These are phyloP conservation scores for Linnemannia elongata DNA, from an alignment of 192 early-diverging fungal genomes.

Conservation along the genomic window DNA sequence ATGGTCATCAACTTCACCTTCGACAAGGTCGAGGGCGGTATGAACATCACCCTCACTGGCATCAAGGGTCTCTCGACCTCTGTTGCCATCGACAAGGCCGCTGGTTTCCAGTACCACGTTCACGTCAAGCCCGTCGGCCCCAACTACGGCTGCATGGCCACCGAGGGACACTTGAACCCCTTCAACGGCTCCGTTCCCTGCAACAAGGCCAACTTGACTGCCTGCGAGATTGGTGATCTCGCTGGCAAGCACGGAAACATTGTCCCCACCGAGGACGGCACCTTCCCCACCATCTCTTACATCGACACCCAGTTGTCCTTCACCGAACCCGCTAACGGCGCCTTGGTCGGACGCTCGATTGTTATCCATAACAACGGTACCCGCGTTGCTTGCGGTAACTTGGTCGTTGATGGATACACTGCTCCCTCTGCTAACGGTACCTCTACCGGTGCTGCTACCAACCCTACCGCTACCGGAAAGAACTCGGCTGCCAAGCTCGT, in stretches of 20 bases:
- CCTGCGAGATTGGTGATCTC: constrained; percentile 73
- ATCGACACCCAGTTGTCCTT: constrained; percentile 60
- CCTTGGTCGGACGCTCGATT: constrained; percentile 68
- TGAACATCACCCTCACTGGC: constrained; percentile 31
- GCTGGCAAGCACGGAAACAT: constrained; percentile 68
- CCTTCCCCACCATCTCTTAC: constrained; percentile 34
- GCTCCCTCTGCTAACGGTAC: neutral
- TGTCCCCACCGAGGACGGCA: constrained; percentile 26
- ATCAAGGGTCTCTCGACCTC: constrained; percentile 14
- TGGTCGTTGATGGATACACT: constrained; percentile 46
- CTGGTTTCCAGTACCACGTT: constrained; percentile 51
- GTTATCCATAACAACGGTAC: constrained; percentile 68
- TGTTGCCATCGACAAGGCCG: neutral
- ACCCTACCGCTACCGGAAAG: neutral
- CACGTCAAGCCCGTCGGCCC: constrained; percentile 41
- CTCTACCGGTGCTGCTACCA: neutral
- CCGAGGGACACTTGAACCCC: constrained; percentile 48
- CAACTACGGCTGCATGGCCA: constrained; percentile 28
- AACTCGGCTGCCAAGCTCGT: constrained; percentile 42
- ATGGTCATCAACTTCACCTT: constrained; percentile 39
- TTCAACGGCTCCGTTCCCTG: constrained; percentile 37
- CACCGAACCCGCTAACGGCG: constrained; percentile 42
- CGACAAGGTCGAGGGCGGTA: constrained; percentile 21
- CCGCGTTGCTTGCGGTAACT: constrained; percentile 70
- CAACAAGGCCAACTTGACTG: constrained; percentile 34